Percentiles rank a stretch among this genome's conserved stretches.
phyloP scores from a whole-genome alignment of 2,329 filamentous ascomycete species.

The Dendryphion nanum region DNA sequence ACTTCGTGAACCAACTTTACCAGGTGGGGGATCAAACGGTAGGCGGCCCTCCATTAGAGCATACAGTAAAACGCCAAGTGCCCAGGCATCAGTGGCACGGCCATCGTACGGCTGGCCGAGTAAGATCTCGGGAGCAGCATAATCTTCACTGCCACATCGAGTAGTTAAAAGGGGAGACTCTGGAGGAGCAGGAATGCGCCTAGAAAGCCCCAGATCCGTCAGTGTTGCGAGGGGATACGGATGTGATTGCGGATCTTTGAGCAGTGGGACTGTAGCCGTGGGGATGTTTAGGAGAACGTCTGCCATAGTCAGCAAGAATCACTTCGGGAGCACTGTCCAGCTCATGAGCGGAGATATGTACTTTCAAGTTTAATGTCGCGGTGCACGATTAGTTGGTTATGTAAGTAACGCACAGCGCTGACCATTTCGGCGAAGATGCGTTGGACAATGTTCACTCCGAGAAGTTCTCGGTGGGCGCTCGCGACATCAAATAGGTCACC shows the following conservation, averaged over 20 bases:
- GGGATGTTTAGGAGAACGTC: conserved; percentile 90
- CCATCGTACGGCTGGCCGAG: conserved; percentile 95
- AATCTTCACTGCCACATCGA: conserved; percentile 93
- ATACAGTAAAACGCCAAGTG: conserved; percentile 87
- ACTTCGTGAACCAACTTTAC: conserved; percentile 70
- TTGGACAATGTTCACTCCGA: conserved; percentile 69
- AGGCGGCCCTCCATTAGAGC: conserved; percentile 89
- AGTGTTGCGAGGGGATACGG: conserved; percentile 83
- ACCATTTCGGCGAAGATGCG: conserved; percentile 90
- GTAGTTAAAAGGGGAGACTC: conserved; percentile 89
- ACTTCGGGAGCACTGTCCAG: conserved; percentile 21
- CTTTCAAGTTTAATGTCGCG: conserved; percentile 98
- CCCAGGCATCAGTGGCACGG: conserved; percentile 90
- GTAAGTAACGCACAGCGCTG: conserved; percentile 80
- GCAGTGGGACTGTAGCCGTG: conserved; percentile 61
- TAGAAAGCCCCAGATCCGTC: conserved; percentile 86
- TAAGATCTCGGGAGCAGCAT: conserved; percentile 92
- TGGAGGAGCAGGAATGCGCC: conserved; percentile 69
- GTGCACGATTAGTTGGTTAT: conserved; percentile 84
- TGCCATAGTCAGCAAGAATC: conserved; percentile 43
- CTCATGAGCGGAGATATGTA: conserved; percentile 49
- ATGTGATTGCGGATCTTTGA: conserved; percentile 69
- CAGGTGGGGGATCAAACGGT: conserved; percentile 87
- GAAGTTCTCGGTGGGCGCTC: conserved; percentile 65
- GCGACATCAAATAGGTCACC: conserved; percentile 95